phyloP scores from a whole-genome alignment of 345 rosid species.

The Acer yangbiense region DNA sequence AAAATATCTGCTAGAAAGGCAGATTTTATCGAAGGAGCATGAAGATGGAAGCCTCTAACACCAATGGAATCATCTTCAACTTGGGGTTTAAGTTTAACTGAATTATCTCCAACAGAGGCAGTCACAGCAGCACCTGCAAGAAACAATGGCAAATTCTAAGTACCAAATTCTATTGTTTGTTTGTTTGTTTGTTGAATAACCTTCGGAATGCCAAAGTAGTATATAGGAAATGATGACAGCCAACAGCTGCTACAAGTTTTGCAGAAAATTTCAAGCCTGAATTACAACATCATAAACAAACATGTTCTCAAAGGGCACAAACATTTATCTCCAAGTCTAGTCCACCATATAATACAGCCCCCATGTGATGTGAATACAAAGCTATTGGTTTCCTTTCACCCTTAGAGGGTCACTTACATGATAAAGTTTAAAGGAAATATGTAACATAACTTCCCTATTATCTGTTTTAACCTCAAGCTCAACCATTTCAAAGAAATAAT shows the following conservation, averaged over 20 bases:
- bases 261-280: not conserved
- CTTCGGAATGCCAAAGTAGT: not conserved
- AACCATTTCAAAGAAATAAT: not conserved
- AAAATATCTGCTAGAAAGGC: constrained; percentile 66
- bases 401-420: not conserved
- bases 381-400: not conserved
- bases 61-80: constrained; percentile 32
- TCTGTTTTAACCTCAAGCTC: not conserved
- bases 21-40: constrained; percentile 56
- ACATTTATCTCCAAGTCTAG: not conserved
- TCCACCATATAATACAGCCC: not conserved
- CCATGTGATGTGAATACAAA: not conserved
- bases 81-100: constrained; percentile 42
- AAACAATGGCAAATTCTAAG: constrained; percentile 1
- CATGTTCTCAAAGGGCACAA: not conserved
- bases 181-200: not conserved
- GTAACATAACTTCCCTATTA: not conserved
- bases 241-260: not conserved
- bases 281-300: not conserved
- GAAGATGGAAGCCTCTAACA: constrained; percentile 48
- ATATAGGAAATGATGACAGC: not conserved
- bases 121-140: constrained; percentile 66
- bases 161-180: not conserved
- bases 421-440: not conserved
- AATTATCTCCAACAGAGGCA: constrained; percentile 64